Evolutionary conservation across 352 stramenopile species (phyloP), one percentile per base, ranked within the genome.

Genomic region (Pythium pyrilobum): DNA sequence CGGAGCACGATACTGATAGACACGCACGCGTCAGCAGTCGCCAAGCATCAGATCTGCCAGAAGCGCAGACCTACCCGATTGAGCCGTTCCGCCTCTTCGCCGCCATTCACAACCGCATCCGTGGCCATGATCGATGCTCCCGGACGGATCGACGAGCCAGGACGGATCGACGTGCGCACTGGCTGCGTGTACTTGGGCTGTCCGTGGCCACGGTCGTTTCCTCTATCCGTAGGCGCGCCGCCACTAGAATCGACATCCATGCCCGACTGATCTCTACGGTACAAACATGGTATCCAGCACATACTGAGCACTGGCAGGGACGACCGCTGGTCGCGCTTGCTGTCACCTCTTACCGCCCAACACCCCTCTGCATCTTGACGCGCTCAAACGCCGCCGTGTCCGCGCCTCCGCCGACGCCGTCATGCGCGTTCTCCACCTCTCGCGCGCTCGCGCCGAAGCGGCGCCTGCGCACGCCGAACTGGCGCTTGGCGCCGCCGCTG

Each of bases 401-500:
- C 27, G 9, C 31, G 25, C 33, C 20, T 16, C 9, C 25, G 28
- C 20, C 24, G 34, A 7, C 3, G 28, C 56, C 57, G 37, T 66
- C 51, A 23, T 43, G 42, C n/a, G 36, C 29, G 39, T 60, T 66
- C 21, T 66, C 57, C 18, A 60, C 44, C 25, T 43, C 21, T 9
- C 24, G 23, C 11, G 39, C n/a, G 24, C 36, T 25, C 33, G 20
- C 38, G 37, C 18, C 39, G 36, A 56, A 66, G 8, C 4, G 36
- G 43, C 57, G 57, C 5, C 57, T 42, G 7, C 33, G 28, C 50
- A 66, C 57, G 37, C 57, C 57, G 34, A 66, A 66, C 5, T 49
- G 37, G 24, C 56, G 39, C 32, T 33, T 50, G 33, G 18, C 24
- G 13, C 39, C 12, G 43, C 36, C 42, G 50, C 33, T 52, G 23